phyloP scores from a whole-genome alignment of 495 filamentous ascomycete species.

The Lepidopterella palustris region DNA sequence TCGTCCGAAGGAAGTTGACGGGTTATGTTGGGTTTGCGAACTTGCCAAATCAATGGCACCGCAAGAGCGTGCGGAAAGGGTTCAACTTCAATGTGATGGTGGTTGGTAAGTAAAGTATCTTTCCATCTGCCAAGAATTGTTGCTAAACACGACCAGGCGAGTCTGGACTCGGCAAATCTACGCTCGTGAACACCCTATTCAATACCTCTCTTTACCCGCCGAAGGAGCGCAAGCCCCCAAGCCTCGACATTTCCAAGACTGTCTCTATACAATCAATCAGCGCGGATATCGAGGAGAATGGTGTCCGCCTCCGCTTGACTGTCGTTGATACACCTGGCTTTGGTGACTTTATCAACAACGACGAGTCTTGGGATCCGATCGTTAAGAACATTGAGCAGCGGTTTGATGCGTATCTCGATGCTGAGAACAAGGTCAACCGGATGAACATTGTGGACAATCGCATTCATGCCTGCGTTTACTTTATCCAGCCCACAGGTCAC shows the following conservation, averaged over 20 bases:
- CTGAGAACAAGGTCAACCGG: conserved; percentile 99
- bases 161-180: conserved; percentile 98
- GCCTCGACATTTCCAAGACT: conserved; percentile 96
- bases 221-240: conserved; percentile 93
- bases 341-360: conserved; percentile 99
- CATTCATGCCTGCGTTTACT: conserved; percentile 97
- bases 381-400: conserved; percentile 99
- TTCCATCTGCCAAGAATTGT: not conserved
- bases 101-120: conserved; percentile 62
- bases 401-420: conserved; percentile 95
- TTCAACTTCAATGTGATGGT: conserved; percentile 99
- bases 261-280: conserved; percentile 98
- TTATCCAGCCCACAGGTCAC: conserved; percentile 98
- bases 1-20: conserved; percentile 95
- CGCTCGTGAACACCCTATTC: conserved; percentile 97
- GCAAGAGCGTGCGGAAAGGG: conserved; percentile 98
- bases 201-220: conserved; percentile 99
- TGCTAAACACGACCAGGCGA: conserved; percentile 57
- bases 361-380: conserved; percentile 97
- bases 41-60: conserved; percentile 99
- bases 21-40: conserved; percentile 99
- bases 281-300: conserved; percentile 98
- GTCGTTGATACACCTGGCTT: conserved; percentile 98
- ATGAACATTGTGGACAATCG: conserved; percentile 99
- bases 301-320: conserved; percentile 91